A percentile compares a stretch with the other conserved stretches of the same genome.
Conservation (phyloP, 305 asterid species). For the Fraxinus floribunda region DNA sequence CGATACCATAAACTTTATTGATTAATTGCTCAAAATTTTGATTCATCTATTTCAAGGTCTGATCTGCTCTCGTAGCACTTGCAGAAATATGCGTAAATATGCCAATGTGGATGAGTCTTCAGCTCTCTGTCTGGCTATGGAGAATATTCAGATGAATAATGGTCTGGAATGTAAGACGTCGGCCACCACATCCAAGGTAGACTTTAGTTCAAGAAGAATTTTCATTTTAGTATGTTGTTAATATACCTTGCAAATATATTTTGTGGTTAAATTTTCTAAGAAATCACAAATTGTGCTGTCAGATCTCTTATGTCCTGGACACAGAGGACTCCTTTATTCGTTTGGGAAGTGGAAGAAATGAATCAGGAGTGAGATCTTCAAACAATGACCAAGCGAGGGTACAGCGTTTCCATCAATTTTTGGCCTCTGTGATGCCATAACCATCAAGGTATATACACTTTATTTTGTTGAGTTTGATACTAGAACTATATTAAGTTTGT, state of each 20-base stretch:
- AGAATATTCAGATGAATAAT: constrained; percentile 58
- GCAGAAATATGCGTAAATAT: constrained; percentile 71
- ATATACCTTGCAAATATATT: neutral
- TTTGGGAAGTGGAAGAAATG: constrained; percentile 27
- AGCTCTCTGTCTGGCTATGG: constrained; percentile 64
- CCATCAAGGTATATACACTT: constrained; percentile 7
- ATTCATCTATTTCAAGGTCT: constrained; percentile 18
- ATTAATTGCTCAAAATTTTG: neutral
- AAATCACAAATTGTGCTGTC: constrained; percentile 15
- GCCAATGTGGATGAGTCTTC: constrained; percentile 50
- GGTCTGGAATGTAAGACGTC: constrained; percentile 98
- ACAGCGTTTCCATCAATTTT: constrained; percentile 33
- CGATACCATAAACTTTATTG: neutral
- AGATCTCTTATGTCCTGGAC: constrained; percentile 50
- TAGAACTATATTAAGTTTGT: neutral
- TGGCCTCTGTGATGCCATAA: constrained; percentile 26
- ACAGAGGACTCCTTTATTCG: constrained; percentile 51
- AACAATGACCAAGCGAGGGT: constrained; percentile 28
- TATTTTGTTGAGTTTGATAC: neutral
- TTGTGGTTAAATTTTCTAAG: neutral
- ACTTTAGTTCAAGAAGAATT: neutral
- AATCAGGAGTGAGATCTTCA: constrained; percentile 23
- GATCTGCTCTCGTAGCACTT: constrained; percentile 28
- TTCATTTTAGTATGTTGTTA: neutral
- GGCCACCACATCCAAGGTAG: constrained; percentile 86